Evolutionary conservation across 345 rosid species (phyloP).

Genomic region (Microcos paniculata): DNA sequence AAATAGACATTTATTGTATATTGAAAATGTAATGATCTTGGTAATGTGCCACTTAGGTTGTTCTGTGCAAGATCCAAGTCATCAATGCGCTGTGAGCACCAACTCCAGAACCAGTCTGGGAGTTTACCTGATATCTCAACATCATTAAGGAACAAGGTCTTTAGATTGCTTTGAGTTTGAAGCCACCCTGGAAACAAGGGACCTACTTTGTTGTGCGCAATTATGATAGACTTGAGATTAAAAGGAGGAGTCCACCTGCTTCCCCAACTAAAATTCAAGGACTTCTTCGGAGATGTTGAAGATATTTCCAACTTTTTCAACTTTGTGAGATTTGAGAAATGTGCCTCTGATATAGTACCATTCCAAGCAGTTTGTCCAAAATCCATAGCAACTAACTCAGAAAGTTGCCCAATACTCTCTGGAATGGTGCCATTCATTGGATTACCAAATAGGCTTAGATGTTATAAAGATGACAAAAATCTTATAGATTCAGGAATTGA

Average conservation of each 20-base stretch:
- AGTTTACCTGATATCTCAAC: neutral
- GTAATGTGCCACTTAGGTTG: neutral
- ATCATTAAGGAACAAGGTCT: neutral
- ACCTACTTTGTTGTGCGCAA: neutral
- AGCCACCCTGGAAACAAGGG: neutral
- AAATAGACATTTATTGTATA: neutral
- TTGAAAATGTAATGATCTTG: neutral
- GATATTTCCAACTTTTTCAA: neutral
- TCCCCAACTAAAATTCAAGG: neutral
- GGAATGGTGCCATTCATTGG: constrained; percentile 46
- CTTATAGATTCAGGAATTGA: constrained; percentile 46
- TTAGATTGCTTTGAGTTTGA: neutral
- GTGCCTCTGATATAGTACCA: constrained; percentile 42
- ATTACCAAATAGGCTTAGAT: constrained; percentile 39
- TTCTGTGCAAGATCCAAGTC: neutral
- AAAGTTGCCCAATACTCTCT: constrained; percentile 41
- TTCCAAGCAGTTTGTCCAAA: constrained; percentile 42
- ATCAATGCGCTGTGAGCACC: neutral
- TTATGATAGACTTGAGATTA: neutral
- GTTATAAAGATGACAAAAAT: constrained; percentile 32
- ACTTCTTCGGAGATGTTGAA: neutral
- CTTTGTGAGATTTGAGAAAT: constrained; percentile 37
- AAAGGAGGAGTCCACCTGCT: neutral
- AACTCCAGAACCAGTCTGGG: neutral
- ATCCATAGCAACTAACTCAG: constrained; percentile 30